Evolutionary conservation across 2,329 filamentous ascomycete species (phyloP), one percentile per base, ranked within the genome.

Genomic region (Pleurostoma richardsiae): DNA sequence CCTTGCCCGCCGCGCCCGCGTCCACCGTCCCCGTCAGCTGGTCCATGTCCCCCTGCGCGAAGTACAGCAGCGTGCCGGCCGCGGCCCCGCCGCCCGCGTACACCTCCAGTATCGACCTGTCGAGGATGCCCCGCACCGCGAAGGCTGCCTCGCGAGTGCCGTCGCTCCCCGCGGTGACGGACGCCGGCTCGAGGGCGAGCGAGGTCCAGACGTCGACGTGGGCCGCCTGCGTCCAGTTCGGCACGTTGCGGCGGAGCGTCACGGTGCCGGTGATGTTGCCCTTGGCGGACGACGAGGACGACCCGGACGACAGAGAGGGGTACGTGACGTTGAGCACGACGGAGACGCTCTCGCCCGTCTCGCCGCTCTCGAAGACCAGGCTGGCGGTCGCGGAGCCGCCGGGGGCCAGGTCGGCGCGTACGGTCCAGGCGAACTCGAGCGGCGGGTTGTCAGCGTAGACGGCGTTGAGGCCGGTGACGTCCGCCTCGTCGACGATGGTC

Each of bases 81-180:
- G 72, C 68, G 45, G 73, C 63, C 0, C 77, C 78, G 1, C 70
- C 69, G 47, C 79, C 73, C 29, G 80, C 48, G 52, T 80, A 81
- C 3, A 80, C 61, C 56, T 82, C 79, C 6, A 79, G 61, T 29
- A 82, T 72, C 10, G 67, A 73, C 4, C 76, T 64, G 55, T 83
- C 79, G 4, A 81, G 64, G 3, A 82, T 65, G 1, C 71, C 72
- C 43, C 71, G 69, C 31, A 82, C 19, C 5, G 51, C n/a, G 33
- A 8, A 36, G 8, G 33, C n/a, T 8, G 33, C 33, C 33, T 36
- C 33, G 19, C 19, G 19, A 19, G 19, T 19, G 19, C 19, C 19
- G 19, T 19, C 19, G 19, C 19, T 19, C 41, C 56, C 57, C 57
- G 3, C 51, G 50, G 3, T 52, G 51, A 27, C 50, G 11, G 10